Conservation (phyloP, 1,284 basidiomycete species). For the Phlebopus sp. region DNA sequence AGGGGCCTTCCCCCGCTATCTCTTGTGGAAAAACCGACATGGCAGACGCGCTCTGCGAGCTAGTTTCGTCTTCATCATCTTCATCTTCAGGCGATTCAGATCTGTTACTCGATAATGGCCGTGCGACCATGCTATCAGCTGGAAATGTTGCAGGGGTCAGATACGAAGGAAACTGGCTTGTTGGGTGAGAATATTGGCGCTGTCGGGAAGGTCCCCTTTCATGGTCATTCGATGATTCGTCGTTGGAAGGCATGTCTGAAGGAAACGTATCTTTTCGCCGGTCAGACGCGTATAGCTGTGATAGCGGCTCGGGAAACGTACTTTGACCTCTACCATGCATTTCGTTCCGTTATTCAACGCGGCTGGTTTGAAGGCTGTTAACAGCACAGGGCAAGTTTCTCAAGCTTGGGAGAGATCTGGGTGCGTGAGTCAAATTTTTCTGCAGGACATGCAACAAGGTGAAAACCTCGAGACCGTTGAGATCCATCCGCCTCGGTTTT, state of each 20-base stretch:
- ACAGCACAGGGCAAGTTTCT: background rate
- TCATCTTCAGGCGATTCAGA: constrained; percentile 2
- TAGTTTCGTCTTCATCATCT: constrained; percentile 4
- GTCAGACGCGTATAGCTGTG: constrained; percentile 13
- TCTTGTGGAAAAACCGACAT: background rate
- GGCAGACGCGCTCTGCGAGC: constrained; percentile 1
- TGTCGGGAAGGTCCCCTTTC: constrained; percentile 1
- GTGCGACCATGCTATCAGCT: background rate
- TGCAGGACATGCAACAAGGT: constrained; percentile 13
- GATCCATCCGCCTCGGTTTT: constrained; percentile 23
- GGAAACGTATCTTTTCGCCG: constrained; percentile 11
- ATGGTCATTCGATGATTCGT: constrained; percentile 8
- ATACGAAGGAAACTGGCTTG: background rate
- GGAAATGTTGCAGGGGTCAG: constrained; percentile 10
- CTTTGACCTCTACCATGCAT: constrained; percentile 6
- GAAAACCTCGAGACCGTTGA: constrained; percentile 16
- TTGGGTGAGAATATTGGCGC: constrained; percentile 3
- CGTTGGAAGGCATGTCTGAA: constrained; percentile 13
- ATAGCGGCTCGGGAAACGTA: constrained; percentile 8
- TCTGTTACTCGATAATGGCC: constrained; percentile 1
- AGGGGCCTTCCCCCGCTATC: constrained; percentile 1
- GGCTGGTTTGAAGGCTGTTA: too few species aligned
- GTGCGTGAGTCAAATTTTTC: constrained; percentile 17
- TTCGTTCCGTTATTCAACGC: background rate
- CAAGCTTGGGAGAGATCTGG: constrained; percentile 1